These are phyloP conservation scores for Verbena officinalis DNA, from an alignment of 257 asterid species.

Conservation along the genomic window DNA sequence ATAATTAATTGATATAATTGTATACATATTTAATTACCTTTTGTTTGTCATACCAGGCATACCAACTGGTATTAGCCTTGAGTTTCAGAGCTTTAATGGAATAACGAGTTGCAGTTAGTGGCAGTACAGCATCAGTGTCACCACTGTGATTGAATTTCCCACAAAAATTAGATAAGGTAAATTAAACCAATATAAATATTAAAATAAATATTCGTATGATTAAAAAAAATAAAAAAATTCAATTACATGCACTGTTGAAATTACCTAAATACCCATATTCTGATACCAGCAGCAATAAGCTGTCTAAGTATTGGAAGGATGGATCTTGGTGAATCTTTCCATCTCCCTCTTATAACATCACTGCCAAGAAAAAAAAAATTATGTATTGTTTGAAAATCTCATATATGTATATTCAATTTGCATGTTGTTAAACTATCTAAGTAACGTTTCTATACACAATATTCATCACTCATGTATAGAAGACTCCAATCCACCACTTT, in stretches of 20 bases:
- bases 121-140: slow-evolving; percentile 64
- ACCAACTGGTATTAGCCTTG: slow-evolving; percentile 42
- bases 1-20: not conserved
- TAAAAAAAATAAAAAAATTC: too few relatives aligned
- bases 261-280: slow-evolving; percentile 74
- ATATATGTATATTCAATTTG: too few relatives aligned
- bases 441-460: too few relatives aligned
- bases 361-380: slow-evolving; percentile 39
- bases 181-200: not conserved
- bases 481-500: too few relatives aligned
- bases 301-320: slow-evolving; percentile 60
- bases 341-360: slow-evolving; percentile 47
- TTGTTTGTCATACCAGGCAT: slow-evolving; percentile 56
- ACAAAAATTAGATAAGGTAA: not conserved
- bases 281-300: slow-evolving; percentile 55
- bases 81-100: slow-evolving; percentile 52
- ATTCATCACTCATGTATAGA: too few relatives aligned
- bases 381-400: too few relatives aligned
- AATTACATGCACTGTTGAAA: not conserved
- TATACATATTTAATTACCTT: slow-evolving; percentile 36
- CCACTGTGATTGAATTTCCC: slow-evolving; percentile 46
- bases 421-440: too few relatives aligned
- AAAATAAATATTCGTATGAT: too few relatives aligned
- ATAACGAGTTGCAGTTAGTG: slow-evolving; percentile 65
- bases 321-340: slow-evolving; percentile 69